phyloP scores from a whole-genome alignment of 2,329 filamentous ascomycete species.

The Ascochyta koolunga region DNA sequence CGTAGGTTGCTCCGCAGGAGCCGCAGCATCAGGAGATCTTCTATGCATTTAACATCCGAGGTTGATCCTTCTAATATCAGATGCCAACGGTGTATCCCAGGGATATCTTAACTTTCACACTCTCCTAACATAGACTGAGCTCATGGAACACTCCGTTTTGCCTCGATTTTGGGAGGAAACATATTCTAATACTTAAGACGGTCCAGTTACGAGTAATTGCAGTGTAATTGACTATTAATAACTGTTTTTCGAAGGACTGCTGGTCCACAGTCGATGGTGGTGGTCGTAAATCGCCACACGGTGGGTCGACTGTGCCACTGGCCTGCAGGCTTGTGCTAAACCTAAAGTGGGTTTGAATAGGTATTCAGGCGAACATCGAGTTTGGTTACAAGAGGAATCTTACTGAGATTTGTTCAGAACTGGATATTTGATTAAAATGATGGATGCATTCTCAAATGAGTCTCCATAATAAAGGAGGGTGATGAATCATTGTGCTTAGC shows the following conservation, averaged over 20 bases:
- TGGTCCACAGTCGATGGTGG: not conserved
- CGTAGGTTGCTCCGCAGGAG: not conserved
- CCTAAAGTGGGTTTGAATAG: slow-evolving; percentile 4
- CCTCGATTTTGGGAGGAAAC: too few relatives aligned
- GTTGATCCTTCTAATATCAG: not conserved
- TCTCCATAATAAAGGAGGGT: not conserved
- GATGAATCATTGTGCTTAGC: not conserved
- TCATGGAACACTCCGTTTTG: too few relatives aligned
- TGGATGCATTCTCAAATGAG: slow-evolving; percentile 6
- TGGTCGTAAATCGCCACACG: not conserved
- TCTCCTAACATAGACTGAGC: too few relatives aligned
- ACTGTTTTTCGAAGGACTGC: not conserved
- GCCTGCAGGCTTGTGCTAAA: not conserved
- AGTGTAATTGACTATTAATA: not conserved
- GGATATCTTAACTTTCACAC: too few relatives aligned
- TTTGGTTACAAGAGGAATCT: not conserved
- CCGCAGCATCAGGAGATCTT: not conserved
- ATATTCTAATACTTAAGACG: too few relatives aligned
- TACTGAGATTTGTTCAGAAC: not conserved
- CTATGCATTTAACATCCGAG: not conserved
- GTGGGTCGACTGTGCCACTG: slow-evolving; percentile 3
- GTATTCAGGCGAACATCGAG: slow-evolving; percentile 7
- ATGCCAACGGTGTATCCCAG: not conserved
- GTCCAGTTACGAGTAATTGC: too few relatives aligned
- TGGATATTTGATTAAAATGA: not conserved